These are phyloP conservation scores for Lenzites betulinus DNA, from an alignment of 768 basidiomycete species.

Conservation along the genomic window DNA sequence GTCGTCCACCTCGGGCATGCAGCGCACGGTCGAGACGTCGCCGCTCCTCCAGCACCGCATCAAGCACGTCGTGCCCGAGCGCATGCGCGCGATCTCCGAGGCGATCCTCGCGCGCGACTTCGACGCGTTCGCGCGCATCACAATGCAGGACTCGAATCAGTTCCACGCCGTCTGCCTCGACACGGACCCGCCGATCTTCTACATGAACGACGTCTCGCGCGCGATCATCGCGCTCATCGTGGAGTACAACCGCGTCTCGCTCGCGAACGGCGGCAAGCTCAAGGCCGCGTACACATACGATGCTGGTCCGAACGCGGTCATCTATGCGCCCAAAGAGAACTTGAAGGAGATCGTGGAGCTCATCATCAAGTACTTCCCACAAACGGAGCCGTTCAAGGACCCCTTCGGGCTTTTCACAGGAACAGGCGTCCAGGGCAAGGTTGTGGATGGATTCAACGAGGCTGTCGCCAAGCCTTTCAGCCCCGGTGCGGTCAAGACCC, in stretches of 20 bases:
- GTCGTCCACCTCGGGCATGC: constrained; percentile 94
- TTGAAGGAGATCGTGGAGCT: constrained; percentile 76
- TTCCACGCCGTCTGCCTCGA: constrained; percentile 99
- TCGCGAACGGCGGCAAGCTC: constrained; percentile 56
- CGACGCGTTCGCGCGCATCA: constrained; percentile 84
- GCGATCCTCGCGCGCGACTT: constrained; percentile 86
- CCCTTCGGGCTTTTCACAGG: constrained; percentile 63
- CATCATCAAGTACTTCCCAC: constrained; percentile 86
- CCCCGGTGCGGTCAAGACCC: constrained; percentile 77
- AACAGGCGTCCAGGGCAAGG: constrained; percentile 45
- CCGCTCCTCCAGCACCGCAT: constrained; percentile 87
- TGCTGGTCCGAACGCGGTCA: constrained; percentile 97
- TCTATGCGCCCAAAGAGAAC: constrained; percentile 82
- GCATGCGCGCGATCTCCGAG: constrained; percentile 79
- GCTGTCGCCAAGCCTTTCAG: constrained; percentile 73
- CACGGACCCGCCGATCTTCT: constrained; percentile 97
- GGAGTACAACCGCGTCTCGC: constrained; percentile 85
- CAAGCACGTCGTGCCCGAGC: constrained; percentile 77
- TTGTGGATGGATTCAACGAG: constrained; percentile 75
- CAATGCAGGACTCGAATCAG: constrained; percentile 97
- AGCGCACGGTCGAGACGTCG: constrained; percentile 93
- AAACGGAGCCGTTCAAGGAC: constrained; percentile 74
- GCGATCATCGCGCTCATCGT: constrained; percentile 89
- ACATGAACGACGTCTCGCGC: constrained; percentile 97
- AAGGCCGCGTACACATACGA: constrained; percentile 99